These are phyloP conservation scores for Claviceps sp. DNA, from an alignment of 2,329 filamentous ascomycete genomes.

Conservation along the genomic window DNA sequence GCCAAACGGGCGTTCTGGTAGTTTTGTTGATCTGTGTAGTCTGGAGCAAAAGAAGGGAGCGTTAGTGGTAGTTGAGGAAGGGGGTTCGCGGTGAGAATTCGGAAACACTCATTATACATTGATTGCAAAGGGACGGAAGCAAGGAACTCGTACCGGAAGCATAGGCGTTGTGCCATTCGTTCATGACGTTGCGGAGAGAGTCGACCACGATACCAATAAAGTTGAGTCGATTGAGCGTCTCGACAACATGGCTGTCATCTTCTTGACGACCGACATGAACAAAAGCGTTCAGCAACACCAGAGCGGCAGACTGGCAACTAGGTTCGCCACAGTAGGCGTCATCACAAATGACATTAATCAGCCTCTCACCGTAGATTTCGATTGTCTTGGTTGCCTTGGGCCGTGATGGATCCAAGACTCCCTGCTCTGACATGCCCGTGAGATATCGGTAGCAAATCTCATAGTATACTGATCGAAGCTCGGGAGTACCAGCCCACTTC, in stretches of 20 bases:
- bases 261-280: slow-evolving; percentile 61
- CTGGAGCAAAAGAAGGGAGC: slow-evolving; percentile 11
- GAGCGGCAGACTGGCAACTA: slow-evolving; percentile 68
- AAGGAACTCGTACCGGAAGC: slow-evolving; percentile 34
- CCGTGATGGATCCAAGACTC: slow-evolving; percentile 32
- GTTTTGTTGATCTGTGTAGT: slow-evolving; percentile 30
- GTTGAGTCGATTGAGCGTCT: slow-evolving; percentile 71
- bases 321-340: slow-evolving; percentile 80
- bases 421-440: slow-evolving; percentile 48
- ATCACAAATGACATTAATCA: slow-evolving; percentile 81
- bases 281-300: slow-evolving; percentile 70
- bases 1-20: slow-evolving; percentile 61
- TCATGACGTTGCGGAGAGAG: slow-evolving; percentile 63
- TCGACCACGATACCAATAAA: slow-evolving; percentile 86
- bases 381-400: slow-evolving; percentile 61
- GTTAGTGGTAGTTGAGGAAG: background rate
- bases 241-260: slow-evolving; percentile 60
- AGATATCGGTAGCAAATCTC: slow-evolving; percentile 83
- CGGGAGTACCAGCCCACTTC: slow-evolving; percentile 54
- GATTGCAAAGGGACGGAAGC: background rate
- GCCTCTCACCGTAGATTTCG: slow-evolving; percentile 52
- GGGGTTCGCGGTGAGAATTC: background rate
- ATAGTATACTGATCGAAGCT: slow-evolving; percentile 75
- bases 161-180: slow-evolving; percentile 52
- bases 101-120: background rate